phyloP scores from a whole-genome alignment of 1,284 basidiomycete species.

The Apiotrichum mycotoxinovorans region DNA sequence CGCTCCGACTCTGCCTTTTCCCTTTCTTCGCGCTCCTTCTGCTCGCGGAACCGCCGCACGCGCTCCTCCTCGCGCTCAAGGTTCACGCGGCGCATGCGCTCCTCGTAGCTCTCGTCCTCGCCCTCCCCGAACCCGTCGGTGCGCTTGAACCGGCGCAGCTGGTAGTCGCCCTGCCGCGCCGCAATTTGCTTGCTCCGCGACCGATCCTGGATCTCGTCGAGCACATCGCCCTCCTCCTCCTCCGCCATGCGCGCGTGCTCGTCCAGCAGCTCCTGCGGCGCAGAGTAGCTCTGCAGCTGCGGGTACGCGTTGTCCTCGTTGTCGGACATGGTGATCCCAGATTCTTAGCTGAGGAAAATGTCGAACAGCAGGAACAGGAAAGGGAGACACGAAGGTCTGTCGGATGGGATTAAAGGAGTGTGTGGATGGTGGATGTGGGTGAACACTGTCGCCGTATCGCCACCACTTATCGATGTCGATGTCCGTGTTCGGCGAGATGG shows the following conservation, averaged over 20 bases:
- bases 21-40: slow-evolving; percentile 68
- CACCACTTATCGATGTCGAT: background rate
- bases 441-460: background rate
- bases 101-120: slow-evolving; percentile 84
- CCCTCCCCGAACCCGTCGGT: slow-evolving; percentile 54
- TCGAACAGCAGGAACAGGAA: no score
- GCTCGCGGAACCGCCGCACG: slow-evolving; percentile 80
- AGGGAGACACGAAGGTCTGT: background rate
- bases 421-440: background rate
- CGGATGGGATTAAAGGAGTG: background rate
- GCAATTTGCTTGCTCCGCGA: slow-evolving; percentile 91
- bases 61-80: slow-evolving; percentile 90
- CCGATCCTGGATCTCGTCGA: slow-evolving; percentile 91
- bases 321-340: slow-evolving; percentile 16
- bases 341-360: no score
- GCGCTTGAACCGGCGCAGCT: slow-evolving; percentile 83
- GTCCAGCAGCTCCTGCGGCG: slow-evolving; percentile 87
- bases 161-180: slow-evolving; percentile 90
- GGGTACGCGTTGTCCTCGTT: slow-evolving; percentile 31
- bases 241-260: slow-evolving; percentile 92
- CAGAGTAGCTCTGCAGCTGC: slow-evolving; percentile 81
- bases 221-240: slow-evolving; percentile 75
- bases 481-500: background rate
- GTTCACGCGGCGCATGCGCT: slow-evolving; percentile 87
- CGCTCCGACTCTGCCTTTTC: slow-evolving; percentile 58